phyloP scores from a whole-genome alignment of 2,329 filamentous ascomycete species.

The Sclerotinia sclerotiorum region DNA sequence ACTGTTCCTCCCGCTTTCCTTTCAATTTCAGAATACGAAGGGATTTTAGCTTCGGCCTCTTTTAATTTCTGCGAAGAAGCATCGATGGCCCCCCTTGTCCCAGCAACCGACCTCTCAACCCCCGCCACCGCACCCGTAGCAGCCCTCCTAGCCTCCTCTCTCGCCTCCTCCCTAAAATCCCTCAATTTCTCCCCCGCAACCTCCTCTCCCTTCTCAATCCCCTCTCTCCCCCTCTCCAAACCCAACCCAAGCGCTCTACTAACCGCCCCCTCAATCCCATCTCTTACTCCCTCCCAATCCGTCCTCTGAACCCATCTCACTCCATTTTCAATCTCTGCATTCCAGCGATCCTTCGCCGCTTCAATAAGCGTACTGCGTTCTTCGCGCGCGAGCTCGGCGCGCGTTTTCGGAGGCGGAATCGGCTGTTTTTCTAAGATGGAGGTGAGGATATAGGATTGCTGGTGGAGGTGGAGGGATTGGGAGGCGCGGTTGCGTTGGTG shows the following conservation, averaged over 20 bases:
- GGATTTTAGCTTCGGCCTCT: slow-evolving; percentile 32
- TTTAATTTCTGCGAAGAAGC: slow-evolving; percentile 31
- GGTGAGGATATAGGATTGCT: slow-evolving; percentile 56
- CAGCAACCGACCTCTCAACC: not conserved
- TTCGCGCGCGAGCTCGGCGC: slow-evolving; percentile 52
- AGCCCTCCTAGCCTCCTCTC: slow-evolving; percentile 39
- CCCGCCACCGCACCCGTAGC: slow-evolving; percentile 24
- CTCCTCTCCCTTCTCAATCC: slow-evolving; percentile 36
- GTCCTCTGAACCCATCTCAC: slow-evolving; percentile 65
- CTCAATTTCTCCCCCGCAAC: slow-evolving; percentile 41
- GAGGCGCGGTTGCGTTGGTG: slow-evolving; percentile 64
- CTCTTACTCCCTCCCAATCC: slow-evolving; percentile 63
- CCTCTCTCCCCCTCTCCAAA: slow-evolving; percentile 37
- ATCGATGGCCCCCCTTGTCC: slow-evolving; percentile 27
- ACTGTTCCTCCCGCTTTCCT: slow-evolving; percentile 39
- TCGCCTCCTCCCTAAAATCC: slow-evolving; percentile 44
- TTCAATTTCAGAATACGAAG: slow-evolving; percentile 33
- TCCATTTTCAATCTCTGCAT: slow-evolving; percentile 66
- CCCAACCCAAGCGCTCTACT: slow-evolving; percentile 44
- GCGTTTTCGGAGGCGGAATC: slow-evolving; percentile 50
- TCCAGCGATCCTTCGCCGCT: slow-evolving; percentile 75
- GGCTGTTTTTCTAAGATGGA: slow-evolving; percentile 52
- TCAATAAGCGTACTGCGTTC: slow-evolving; percentile 60
- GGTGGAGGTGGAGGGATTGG: slow-evolving; percentile 27
- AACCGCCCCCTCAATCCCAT: slow-evolving; percentile 54